Base-by-base conservation (phyloP, 768 basidiomycete species). In the Naganishia friedmannii region DNA sequence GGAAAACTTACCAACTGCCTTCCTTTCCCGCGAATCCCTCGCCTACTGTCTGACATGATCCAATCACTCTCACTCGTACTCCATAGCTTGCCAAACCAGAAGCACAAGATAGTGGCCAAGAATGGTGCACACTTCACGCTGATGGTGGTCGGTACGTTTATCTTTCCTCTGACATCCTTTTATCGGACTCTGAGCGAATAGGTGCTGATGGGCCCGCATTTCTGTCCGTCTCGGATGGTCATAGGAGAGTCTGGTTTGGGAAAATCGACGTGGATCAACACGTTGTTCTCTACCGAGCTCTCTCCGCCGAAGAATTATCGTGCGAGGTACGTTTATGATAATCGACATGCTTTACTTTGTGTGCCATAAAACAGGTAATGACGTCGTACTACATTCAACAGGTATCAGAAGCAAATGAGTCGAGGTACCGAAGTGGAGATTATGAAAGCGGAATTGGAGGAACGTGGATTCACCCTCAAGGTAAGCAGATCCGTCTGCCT, bases 61-160 rank as follows among this genome's bases (percentile, higher is more conserved):
- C 53, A 55, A 67, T 58, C 60, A 69, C 53, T 28, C 23, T 39
- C 8, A n/a, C 15, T 56, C 29, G 23, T 45, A 7, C 15, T 15
- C 19, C 17, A 29, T 79, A 97, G 97, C 85, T 86, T 99, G 75
- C 96, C 95, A 63, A 98, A 97, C 86, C 96, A 98, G 87, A 89
- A 91, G 85, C 96, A 99, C 86, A 97, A 97, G 86, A 98, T 98
- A 80, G 93, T 98, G 73, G 94, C 93, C 73, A 95, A 97, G 85
- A 89, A 86, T 78, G 96, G 96, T 71, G 92, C 90, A 8, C 94
- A 97, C 84, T 97, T 97, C 84, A 98, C 96, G 69, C 87, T 99
- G 78, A 99, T 99, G 96, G 96, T 97, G 54, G 94, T 97, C 71
- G 96, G 96, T 70, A 26, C 31, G 68, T 69, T 39, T 21, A 19